Conservation (phyloP, 495 filamentous ascomycete genomes). For the Terfezia boudieri region DNA sequence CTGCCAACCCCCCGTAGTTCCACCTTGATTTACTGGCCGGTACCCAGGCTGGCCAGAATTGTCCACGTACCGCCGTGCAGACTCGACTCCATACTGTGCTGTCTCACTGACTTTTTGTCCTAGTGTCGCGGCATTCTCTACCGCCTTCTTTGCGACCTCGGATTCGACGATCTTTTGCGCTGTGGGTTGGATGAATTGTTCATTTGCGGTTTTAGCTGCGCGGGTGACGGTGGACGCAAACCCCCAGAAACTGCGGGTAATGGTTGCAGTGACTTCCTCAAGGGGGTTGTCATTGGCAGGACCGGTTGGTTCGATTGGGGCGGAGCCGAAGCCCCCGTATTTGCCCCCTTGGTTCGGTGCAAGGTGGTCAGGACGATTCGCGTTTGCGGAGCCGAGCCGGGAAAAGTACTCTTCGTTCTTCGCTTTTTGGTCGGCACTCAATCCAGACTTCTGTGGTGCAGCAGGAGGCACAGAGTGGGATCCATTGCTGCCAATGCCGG, state of each 20-base stretch:
- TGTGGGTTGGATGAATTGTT: conserved; percentile 73
- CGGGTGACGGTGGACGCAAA: conserved; percentile 67
- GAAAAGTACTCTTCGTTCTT: conserved; percentile 82
- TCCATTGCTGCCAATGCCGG: conserved; percentile 16
- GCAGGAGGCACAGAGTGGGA: conserved; percentile 5
- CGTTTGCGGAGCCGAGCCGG: conserved; percentile 57
- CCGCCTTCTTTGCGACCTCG: conserved; percentile 70
- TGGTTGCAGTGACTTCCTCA: conserved; percentile 67
- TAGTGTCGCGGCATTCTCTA: conserved; percentile 40
- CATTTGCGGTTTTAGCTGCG: conserved; percentile 70
- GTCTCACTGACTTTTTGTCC: conserved; percentile 42
- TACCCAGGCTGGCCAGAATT: conserved; percentile 8
- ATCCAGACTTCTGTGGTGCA: not conserved
- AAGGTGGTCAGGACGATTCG: conserved; percentile 43
- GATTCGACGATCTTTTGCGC: conserved; percentile 69
- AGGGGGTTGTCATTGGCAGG: conserved; percentile 65
- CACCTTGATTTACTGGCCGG: conserved; percentile 7
- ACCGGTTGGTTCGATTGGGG: conserved; percentile 23
- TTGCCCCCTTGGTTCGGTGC: conserved; percentile 81
- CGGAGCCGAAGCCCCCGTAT: conserved; percentile 73
- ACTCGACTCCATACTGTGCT: conserved; percentile 53
- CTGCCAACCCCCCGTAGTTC: conserved; percentile 10
- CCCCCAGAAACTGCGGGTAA: conserved; percentile 89
- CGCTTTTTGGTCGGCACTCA: conserved; percentile 23
- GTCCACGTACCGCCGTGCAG: conserved; percentile 55